Percentiles rank a stretch among this genome's conserved stretches.
Conservation (phyloP, 805 yeast genomes). For the Pichia manshurica region DNA sequence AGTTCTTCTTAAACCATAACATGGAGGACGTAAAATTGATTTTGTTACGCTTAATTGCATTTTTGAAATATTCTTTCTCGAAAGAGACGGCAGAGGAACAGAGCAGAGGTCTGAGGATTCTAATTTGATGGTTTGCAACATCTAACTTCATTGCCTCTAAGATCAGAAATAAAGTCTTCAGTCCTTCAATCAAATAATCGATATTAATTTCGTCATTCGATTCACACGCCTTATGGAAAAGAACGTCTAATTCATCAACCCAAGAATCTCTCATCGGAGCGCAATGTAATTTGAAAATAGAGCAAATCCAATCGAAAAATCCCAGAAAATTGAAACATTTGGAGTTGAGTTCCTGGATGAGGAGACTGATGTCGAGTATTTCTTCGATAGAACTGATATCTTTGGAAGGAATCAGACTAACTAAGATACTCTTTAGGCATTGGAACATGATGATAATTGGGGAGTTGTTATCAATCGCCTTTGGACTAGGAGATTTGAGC, state of each 20-base stretch:
- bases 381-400: constrained; percentile 64
- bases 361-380: constrained; percentile 68
- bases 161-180: constrained; percentile 71
- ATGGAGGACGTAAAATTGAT: constrained; percentile 54
- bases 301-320: constrained; percentile 68
- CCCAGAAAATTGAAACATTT: constrained; percentile 69
- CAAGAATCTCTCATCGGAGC: constrained; percentile 93
- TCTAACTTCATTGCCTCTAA: constrained; percentile 93
- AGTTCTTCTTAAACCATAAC: constrained; percentile 54
- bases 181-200: constrained; percentile 60
- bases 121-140: constrained; percentile 90
- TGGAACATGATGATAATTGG: constrained; percentile 63
- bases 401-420: constrained; percentile 70
- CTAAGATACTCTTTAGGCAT: constrained; percentile 71
- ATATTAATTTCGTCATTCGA: constrained; percentile 20
- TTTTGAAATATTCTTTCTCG: constrained; percentile 75
- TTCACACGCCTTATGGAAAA: constrained; percentile 43
- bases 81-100: constrained; percentile 84
- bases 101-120: constrained; percentile 76
- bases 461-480: constrained; percentile 17
- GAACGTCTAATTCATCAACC: constrained; percentile 75
- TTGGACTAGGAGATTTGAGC: constrained; percentile 13
- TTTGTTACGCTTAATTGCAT: constrained; percentile 48
- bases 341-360: constrained; percentile 67
- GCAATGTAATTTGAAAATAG: constrained; percentile 79